A percentile compares a stretch with the other conserved stretches of the same genome.
Evolutionary conservation across 2,329 filamentous ascomycete genomes (phyloP).

Genomic region (Eutypella sp.): DNA sequence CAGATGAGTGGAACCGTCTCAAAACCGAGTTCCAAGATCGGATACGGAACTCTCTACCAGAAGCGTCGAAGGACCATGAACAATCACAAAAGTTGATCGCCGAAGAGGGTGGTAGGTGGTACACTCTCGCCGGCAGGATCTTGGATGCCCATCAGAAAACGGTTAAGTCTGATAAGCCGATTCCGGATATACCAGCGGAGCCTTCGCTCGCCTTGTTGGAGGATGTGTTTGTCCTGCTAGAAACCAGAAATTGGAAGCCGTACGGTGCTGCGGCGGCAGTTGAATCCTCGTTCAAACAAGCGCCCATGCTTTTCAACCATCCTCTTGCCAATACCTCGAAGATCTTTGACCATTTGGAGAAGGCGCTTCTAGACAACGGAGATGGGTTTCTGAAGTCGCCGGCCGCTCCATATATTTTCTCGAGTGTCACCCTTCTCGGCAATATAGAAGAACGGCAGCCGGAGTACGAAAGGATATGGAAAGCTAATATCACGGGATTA

Average conservation of each 20-base stretch:
- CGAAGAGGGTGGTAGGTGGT: conserved; percentile 63
- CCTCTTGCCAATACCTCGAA: conserved; percentile 20
- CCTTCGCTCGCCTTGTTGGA: conserved; percentile 30
- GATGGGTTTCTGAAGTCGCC: conserved; percentile 60
- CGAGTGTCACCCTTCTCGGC: conserved; percentile 56
- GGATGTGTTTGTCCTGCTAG: conserved; percentile 36
- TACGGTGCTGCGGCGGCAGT: conserved; percentile 49
- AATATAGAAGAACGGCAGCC: conserved; percentile 33
- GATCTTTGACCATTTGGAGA: conserved; percentile 39
- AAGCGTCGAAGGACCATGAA: conserved; percentile 72
- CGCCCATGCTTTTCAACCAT: conserved; percentile 36
- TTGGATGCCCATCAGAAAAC: conserved; percentile 29
- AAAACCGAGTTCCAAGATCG: conserved; percentile 56
- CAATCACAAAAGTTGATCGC: conserved; percentile 66
- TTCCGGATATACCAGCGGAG: conserved; percentile 23
- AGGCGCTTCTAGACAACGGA: conserved; percentile 52
- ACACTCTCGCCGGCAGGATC: conserved; percentile 49
- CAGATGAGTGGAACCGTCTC: conserved; percentile 58
- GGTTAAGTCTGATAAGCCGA: conserved; percentile 13
- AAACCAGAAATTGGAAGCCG: conserved; percentile 50
- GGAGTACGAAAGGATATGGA: conserved; percentile 40
- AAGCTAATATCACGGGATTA: conserved; percentile 36
- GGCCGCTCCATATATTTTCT: conserved; percentile 61
- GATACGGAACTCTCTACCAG: conserved; percentile 72
- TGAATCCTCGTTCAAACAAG: conserved; percentile 33